Evolutionary conservation across 176 grass and related monocot genomes (phyloP), one percentile per base, ranked within the genome.

Genomic region (Zizania latifolia): DNA sequence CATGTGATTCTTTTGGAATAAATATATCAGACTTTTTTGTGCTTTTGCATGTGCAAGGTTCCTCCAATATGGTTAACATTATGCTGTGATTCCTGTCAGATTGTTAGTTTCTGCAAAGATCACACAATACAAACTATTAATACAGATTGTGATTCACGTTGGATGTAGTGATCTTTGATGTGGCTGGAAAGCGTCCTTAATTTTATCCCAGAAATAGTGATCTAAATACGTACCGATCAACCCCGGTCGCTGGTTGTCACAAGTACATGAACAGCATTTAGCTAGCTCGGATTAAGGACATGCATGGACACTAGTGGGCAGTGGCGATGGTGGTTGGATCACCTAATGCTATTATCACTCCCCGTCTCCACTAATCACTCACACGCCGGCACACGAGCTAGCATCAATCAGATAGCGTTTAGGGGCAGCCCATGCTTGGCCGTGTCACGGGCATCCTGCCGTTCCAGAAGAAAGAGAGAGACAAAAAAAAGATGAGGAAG

Each of bases 321-420:
- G 63, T 76, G 81, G 59, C 22, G 2, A n/a, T n/a, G 62, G 71
- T 75, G 0, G 51, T 68, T 57, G 50, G 62, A 59, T 67, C 6
- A 53, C 61, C 32, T 38, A 54, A 57, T 37, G 12, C 33, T 38
- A 64, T 1, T 24, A 12, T 13, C 36, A n/a, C 46, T 2, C 46
- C 46, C 19, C 19, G 46, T 21, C 46, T n/a, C 46, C 46, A 51
- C 46, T 2, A 51, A 5, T 51, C 46, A 2, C 46, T 51, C 46
- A 51, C 19, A 21, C n/a, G n/a, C 43, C 43, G 36, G 8, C 36
- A 9, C 36, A 38, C 40, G 40, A 43, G 12, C 40, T 51, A 51
- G 46, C 46, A 51, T 19, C 21, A 43, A 21, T 19, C 31, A 13
- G 34, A 63, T 46, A 9, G 11, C 62, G 31, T 55, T 27, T n/a